Evolutionary conservation across 805 yeast genomes (phyloP).

Genomic region (Ogataea zsoltii): DNA sequence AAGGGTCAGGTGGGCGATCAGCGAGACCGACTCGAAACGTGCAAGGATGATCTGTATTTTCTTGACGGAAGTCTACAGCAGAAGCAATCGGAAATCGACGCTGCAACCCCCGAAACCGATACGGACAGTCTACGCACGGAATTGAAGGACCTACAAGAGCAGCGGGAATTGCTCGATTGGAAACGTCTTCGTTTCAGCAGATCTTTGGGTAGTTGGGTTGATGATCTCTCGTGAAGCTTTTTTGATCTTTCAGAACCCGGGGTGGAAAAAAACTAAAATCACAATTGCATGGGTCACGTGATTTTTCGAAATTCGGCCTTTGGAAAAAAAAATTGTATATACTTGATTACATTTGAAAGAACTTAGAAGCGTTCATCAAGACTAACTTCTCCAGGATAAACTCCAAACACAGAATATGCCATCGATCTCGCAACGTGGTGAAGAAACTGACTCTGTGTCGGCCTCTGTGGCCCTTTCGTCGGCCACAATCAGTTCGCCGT

Average conservation of each 20-base stretch:
- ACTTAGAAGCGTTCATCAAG: not conserved
- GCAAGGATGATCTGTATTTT: constrained; percentile 32
- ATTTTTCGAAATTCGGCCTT: constrained; percentile 9
- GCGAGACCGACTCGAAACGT: constrained; percentile 24
- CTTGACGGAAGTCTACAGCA: constrained; percentile 24
- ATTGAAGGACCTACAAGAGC: constrained; percentile 15
- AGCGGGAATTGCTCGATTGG: constrained; percentile 26
- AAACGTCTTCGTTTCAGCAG: constrained; percentile 26
- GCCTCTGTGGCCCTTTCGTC: constrained; percentile 35
- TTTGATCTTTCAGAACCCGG: not conserved
- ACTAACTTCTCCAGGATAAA: too few relatives aligned
- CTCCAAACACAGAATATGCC: constrained; percentile 19
- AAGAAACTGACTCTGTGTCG: constrained; percentile 24
- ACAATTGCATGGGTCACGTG: constrained; percentile 17
- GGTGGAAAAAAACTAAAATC: not conserved
- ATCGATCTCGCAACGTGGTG: constrained; percentile 27
- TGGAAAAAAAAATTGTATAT: constrained; percentile 4
- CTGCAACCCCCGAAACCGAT: not conserved
- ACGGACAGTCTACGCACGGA: constrained; percentile 1
- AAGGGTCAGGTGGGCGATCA: constrained; percentile 12
- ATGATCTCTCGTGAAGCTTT: not conserved
- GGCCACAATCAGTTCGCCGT: constrained; percentile 50
- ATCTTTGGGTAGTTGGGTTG: constrained; percentile 15
- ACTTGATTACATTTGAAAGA: not conserved
- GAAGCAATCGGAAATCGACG: constrained; percentile 3